Evolutionary conservation across 768 basidiomycete species (phyloP).

Genomic region (Pleurotus salmoneostramineus): DNA sequence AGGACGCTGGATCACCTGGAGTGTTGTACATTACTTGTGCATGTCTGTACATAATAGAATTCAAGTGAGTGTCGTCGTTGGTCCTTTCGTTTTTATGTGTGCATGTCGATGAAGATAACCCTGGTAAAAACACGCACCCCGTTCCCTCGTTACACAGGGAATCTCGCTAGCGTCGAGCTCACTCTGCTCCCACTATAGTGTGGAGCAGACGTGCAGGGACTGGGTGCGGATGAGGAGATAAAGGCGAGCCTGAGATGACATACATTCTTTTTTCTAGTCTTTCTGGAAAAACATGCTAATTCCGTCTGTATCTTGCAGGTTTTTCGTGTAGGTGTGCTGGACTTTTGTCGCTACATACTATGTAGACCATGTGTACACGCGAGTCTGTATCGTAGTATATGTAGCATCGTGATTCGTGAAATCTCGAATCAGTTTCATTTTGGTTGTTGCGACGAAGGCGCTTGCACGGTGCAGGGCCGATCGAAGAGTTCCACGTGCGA

Average conservation of each 20-base stretch:
- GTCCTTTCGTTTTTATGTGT: slow-evolving; percentile 16
- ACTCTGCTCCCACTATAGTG: slow-evolving; percentile 11
- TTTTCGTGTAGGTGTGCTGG: background rate
- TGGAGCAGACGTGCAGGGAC: slow-evolving; percentile 18
- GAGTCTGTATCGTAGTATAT: background rate
- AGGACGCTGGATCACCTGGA: slow-evolving; percentile 95
- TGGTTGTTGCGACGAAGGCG: no score
- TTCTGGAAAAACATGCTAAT: background rate
- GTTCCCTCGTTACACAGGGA: slow-evolving; percentile 22
- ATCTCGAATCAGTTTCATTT: background rate
- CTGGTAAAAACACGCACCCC: slow-evolving; percentile 90
- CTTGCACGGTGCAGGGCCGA: background rate
- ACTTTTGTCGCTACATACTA: background rate
- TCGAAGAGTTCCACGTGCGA: slow-evolving; percentile 4
- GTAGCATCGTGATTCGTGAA: background rate
- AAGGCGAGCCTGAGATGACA: slow-evolving; percentile 85
- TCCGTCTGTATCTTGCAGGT: background rate
- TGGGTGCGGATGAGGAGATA: slow-evolving; percentile 73
- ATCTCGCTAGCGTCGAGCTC: slow-evolving; percentile 13
- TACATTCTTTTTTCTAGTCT: background rate
- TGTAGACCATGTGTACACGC: no score
- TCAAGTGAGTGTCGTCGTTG: slow-evolving; percentile 16
- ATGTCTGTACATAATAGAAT: slow-evolving; percentile 12
- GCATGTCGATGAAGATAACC: slow-evolving; percentile 66
- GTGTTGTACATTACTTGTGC: slow-evolving; percentile 50